Conservation (phyloP, 1,284 basidiomycete species). For the Ustilago crameri region DNA sequence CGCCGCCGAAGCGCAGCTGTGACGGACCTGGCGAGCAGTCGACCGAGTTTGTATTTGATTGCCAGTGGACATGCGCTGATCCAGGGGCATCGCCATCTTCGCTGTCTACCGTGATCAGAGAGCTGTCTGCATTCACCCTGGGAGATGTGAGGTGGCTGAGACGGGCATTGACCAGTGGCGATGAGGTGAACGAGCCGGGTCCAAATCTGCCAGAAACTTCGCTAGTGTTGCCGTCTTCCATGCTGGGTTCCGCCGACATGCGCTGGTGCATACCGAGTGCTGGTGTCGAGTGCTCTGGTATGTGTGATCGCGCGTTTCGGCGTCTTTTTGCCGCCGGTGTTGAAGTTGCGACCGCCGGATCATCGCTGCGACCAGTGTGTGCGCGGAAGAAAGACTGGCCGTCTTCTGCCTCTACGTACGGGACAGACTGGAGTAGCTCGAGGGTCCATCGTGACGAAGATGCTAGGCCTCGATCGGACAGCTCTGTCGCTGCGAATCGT, state of each 20-base stretch:
- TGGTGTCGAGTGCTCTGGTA: conserved; percentile 64
- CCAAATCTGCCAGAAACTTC: conserved; percentile 34
- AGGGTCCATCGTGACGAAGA: conserved; percentile 57
- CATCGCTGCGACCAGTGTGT: conserved; percentile 9
- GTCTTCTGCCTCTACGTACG: conserved; percentile 4
- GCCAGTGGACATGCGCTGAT: conserved; percentile 51
- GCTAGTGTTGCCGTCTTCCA: conserved; percentile 19
- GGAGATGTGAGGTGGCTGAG: conserved; percentile 16
- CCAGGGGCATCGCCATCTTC: conserved; percentile 30
- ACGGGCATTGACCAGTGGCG: conserved; percentile 32
- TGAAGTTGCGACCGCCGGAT: conserved; percentile 18
- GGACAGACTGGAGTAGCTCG: conserved; percentile 55
- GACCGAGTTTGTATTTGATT: conserved; percentile 46
- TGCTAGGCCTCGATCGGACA: conserved; percentile 46
- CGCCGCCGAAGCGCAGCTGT: conserved; percentile 8
- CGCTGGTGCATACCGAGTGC: conserved; percentile 53
- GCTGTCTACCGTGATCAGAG: conserved; percentile 46
- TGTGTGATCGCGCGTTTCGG: conserved; percentile 10
- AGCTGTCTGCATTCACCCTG: conserved; percentile 33
- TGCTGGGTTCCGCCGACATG: conserved; percentile 36
- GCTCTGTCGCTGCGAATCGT: conserved; percentile 38
- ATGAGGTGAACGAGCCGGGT: conserved; percentile 19
- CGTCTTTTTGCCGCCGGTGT: conserved; percentile 41
- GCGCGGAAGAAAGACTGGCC: conserved; percentile 1
- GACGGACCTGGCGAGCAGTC: conserved; percentile 36